Conservation (phyloP, 169 alveolate genomes). For the Plasmodium berghei region DNA sequence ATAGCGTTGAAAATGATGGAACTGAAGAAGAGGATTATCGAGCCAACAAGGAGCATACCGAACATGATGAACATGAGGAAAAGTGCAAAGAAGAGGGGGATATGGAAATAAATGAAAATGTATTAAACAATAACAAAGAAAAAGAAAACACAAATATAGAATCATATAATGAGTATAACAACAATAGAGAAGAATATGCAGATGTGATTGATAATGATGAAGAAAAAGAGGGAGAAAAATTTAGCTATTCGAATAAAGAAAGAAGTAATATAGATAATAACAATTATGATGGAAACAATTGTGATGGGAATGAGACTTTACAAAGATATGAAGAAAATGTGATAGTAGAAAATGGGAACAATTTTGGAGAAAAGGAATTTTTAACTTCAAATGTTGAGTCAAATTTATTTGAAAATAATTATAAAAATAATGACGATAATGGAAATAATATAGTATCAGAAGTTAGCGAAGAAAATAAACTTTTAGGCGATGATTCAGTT, state of each 20-base stretch:
- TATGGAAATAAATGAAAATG: too few species aligned
- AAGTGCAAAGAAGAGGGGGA: too few species aligned
- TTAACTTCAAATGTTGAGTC: background rate
- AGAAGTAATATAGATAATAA: background rate
- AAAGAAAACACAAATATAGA: background rate
- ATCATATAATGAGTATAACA: background rate
- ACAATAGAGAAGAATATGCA: background rate
- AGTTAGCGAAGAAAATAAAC: conserved; percentile 20
- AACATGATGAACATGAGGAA: background rate
- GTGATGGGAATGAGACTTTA: too few species aligned
- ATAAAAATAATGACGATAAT: conserved; percentile 15
- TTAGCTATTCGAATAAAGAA: background rate
- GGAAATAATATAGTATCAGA: conserved; percentile 24
- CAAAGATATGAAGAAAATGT: too few species aligned
- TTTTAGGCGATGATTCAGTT: background rate
- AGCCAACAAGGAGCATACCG: background rate
- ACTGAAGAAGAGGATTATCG: background rate
- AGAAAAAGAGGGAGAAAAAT: background rate
- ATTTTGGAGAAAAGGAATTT: too few species aligned
- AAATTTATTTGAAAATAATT: background rate
- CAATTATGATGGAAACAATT: too few species aligned
- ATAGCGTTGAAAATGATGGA: background rate
- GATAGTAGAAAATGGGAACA: too few species aligned
- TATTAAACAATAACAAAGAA: too few species aligned
- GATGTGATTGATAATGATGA: background rate